A percentile compares a stretch with the other conserved stretches of the same genome.
Conservation (phyloP, 306 rosid genomes). For the Psophocarpus tetragonolobus region DNA sequence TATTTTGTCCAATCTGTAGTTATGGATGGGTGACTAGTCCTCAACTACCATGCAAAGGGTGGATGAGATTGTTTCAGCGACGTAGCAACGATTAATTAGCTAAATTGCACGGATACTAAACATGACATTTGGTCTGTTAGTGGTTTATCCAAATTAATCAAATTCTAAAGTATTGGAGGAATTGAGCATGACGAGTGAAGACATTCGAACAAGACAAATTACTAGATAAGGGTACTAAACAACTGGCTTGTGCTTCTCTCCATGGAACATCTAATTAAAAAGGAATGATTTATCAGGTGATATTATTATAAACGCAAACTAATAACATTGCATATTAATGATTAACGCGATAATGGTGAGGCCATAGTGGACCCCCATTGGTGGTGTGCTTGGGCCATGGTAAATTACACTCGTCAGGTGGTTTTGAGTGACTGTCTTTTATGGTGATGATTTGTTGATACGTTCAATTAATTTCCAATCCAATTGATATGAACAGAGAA, state of each 20-base stretch:
- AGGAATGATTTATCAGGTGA: slow-evolving; percentile 5
- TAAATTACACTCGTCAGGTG: slow-evolving; percentile 16
- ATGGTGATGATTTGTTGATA: slow-evolving; percentile 7
- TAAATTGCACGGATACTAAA: not conserved
- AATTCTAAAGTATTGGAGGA: slow-evolving; percentile 14
- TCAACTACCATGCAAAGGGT: not conserved
- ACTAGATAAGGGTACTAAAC: not conserved
- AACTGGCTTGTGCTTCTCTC: slow-evolving; percentile 31
- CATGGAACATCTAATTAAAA: not conserved
- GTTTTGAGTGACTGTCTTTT: slow-evolving; percentile 39
- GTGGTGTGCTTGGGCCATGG: slow-evolving; percentile 23
- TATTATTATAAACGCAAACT: not conserved
- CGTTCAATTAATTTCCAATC: slow-evolving; percentile 21
- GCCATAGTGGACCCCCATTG: not conserved
- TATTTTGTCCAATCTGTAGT: not conserved
- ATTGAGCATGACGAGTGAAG: slow-evolving; percentile 10
- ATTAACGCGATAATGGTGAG: slow-evolving; percentile 14
- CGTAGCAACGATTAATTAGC: not conserved
- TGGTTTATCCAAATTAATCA: not conserved
- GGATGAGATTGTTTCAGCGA: not conserved
- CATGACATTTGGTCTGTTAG: not conserved
- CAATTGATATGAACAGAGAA: slow-evolving; percentile 28
- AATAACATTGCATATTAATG: not conserved
- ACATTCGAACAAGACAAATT: slow-evolving; percentile 37
- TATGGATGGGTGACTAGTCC: not conserved